A percentile compares a stretch with the other conserved stretches of the same genome.
Conservation (phyloP, 306 rosid genomes). For the Albizia julibrissin region DNA sequence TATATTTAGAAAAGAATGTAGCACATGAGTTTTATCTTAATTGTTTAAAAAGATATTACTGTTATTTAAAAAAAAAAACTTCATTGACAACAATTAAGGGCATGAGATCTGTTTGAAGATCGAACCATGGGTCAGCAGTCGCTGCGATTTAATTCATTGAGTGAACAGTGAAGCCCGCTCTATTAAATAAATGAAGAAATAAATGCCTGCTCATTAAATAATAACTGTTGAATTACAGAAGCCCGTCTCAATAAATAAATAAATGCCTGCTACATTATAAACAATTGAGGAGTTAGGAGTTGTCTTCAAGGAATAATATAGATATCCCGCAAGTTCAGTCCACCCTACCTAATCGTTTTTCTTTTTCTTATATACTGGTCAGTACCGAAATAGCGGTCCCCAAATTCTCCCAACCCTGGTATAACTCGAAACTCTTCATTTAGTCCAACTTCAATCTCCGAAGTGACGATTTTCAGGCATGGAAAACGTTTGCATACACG, state of each 20-base stretch:
- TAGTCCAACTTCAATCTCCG: constrained; percentile 77
- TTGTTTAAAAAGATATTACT: background rate
- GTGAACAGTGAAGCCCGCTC: background rate
- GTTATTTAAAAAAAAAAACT: too few species aligned
- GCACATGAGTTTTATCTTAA: too few species aligned
- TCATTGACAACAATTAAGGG: background rate
- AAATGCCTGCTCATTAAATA: too few species aligned
- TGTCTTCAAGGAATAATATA: background rate
- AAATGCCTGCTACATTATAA: background rate
- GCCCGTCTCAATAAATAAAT: background rate
- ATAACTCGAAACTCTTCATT: constrained; percentile 72
- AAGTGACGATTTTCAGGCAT: constrained; percentile 77
- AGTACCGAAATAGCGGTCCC: constrained; percentile 92
- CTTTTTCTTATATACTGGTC: constrained; percentile 33
- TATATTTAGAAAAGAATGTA: too few species aligned
- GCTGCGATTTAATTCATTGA: background rate
- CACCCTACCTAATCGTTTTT: background rate
- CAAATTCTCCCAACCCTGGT: constrained; percentile 89
- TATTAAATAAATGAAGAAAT: background rate
- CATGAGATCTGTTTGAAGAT: background rate
- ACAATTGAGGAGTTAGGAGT: background rate
- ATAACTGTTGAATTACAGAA: background rate
- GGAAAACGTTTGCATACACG: constrained; percentile 75
- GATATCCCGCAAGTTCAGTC: background rate
- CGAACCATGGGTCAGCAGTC: background rate